phyloP scores from a whole-genome alignment of 768 basidiomycete species.

The Suillus paluster region DNA sequence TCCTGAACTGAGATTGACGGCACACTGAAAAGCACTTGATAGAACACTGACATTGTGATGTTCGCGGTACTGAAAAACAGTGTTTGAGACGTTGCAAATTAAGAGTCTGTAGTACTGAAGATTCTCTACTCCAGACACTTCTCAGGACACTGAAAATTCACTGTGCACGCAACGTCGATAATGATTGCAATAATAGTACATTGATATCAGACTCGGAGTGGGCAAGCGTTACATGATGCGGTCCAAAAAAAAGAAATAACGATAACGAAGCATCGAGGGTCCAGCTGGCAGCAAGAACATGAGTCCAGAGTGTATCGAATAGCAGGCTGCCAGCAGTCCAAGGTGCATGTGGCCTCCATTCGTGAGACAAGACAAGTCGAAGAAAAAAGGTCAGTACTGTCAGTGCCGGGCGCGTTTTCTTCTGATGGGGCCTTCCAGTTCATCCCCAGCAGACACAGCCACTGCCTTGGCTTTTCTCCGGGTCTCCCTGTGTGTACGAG shows the following conservation, averaged over 20 bases:
- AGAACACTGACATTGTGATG: too few relatives aligned
- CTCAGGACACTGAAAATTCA: too few relatives aligned
- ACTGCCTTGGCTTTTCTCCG: background rate
- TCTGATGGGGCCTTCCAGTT: background rate
- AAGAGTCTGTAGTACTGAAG: too few relatives aligned
- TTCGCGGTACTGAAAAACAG: too few relatives aligned
- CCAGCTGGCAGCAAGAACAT: background rate
- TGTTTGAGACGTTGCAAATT: too few relatives aligned
- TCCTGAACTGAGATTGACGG: background rate
- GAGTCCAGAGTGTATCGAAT: background rate
- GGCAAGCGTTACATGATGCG: too few relatives aligned
- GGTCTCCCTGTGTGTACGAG: background rate
- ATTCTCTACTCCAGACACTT: too few relatives aligned
- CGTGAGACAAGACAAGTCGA: background rate
- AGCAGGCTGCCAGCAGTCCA: constrained; percentile 1
- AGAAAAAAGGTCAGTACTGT: background rate
- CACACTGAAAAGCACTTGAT: background rate
- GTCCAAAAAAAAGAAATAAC: too few relatives aligned
- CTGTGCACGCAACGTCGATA: too few relatives aligned
- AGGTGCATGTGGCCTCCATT: background rate
- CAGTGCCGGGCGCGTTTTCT: background rate
- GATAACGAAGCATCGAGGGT: background rate
- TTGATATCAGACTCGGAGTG: too few relatives aligned
- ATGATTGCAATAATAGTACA: too few relatives aligned
- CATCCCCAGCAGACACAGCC: background rate